These are phyloP conservation scores for Sclerotinia spermophila DNA, from an alignment of 2,329 filamentous ascomycete species.

Conservation along the genomic window DNA sequence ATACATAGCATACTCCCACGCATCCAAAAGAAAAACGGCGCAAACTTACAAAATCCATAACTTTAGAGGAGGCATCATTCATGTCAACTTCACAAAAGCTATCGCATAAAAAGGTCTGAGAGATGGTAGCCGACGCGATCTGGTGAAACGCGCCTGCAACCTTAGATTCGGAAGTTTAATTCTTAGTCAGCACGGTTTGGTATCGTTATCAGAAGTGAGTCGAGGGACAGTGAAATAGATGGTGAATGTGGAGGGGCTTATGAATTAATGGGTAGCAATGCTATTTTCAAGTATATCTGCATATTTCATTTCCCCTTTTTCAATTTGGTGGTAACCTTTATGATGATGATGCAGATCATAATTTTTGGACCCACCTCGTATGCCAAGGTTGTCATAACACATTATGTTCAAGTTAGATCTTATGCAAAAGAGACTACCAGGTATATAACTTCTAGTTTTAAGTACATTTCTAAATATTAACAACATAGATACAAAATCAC, in stretches of 20 bases:
- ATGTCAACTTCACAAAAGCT: conserved; percentile 4
- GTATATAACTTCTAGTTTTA: background rate
- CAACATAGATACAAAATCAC: background rate
- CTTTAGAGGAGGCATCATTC: conserved; percentile 26
- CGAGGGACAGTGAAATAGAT: background rate
- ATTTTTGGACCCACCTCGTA: background rate
- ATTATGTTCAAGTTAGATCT: background rate
- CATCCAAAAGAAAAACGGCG: background rate
- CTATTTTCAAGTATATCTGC: conserved; percentile 2
- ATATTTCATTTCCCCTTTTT: conserved; percentile 3
- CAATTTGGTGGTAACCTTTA: background rate
- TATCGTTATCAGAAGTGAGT: background rate
- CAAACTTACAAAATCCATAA: conserved; percentile 29
- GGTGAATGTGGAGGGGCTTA: conserved; percentile 2
- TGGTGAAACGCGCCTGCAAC: background rate
- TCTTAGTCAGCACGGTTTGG: background rate
- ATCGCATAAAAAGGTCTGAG: conserved; percentile 21
- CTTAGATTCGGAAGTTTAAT: background rate
- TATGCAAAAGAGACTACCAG: background rate
- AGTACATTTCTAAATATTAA: background rate
- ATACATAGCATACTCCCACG: background rate
- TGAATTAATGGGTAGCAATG: background rate
- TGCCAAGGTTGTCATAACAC: background rate
- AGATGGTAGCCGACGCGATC: conserved; percentile 1
- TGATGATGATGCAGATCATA: conserved; percentile 8